These are phyloP conservation scores for Talaromyces sp. DNA, from an alignment of 2,329 filamentous ascomycete genomes.

Conservation along the genomic window DNA sequence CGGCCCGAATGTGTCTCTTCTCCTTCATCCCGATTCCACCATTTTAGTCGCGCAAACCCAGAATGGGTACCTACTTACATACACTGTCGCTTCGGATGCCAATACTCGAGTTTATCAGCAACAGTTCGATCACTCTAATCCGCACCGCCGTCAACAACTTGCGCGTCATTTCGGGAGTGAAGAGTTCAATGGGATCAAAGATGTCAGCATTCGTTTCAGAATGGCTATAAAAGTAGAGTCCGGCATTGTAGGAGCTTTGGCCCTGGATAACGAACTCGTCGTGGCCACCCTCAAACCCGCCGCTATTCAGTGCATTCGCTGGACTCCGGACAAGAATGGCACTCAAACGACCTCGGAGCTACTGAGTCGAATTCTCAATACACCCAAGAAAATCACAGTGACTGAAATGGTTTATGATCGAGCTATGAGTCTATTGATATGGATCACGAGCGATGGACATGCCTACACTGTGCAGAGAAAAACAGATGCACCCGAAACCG, in stretches of 20 bases:
- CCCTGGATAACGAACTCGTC: slow-evolving; percentile 86
- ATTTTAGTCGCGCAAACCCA: slow-evolving; percentile 89
- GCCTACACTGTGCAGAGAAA: slow-evolving; percentile 85
- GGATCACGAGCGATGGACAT: slow-evolving; percentile 83
- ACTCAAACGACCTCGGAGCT: slow-evolving; percentile 89
- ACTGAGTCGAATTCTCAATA: slow-evolving; percentile 79
- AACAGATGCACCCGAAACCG: slow-evolving; percentile 42
- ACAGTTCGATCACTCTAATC: slow-evolving; percentile 58
- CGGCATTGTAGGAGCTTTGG: slow-evolving; percentile 81
- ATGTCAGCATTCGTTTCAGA: slow-evolving; percentile 86
- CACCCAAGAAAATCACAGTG: slow-evolving; percentile 73
- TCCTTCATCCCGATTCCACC: slow-evolving; percentile 85
- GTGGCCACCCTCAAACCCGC: slow-evolving; percentile 89
- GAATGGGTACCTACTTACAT: slow-evolving; percentile 86
- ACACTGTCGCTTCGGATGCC: slow-evolving; percentile 81
- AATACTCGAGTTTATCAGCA: slow-evolving; percentile 81
- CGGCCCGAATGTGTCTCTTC: slow-evolving; percentile 76
- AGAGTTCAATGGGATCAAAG: slow-evolving; percentile 76
- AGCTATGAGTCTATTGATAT: slow-evolving; percentile 92
- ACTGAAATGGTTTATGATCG: slow-evolving; percentile 88
- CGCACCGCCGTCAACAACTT: slow-evolving; percentile 46
- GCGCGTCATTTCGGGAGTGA: slow-evolving; percentile 64
- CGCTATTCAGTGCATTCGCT: slow-evolving; percentile 94
- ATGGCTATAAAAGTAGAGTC: slow-evolving; percentile 99
- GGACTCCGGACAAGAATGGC: slow-evolving; percentile 78